Base-by-base conservation (phyloP, 1,139 yeast genomes). In the Zygotorulaspora mrakii region DNA sequence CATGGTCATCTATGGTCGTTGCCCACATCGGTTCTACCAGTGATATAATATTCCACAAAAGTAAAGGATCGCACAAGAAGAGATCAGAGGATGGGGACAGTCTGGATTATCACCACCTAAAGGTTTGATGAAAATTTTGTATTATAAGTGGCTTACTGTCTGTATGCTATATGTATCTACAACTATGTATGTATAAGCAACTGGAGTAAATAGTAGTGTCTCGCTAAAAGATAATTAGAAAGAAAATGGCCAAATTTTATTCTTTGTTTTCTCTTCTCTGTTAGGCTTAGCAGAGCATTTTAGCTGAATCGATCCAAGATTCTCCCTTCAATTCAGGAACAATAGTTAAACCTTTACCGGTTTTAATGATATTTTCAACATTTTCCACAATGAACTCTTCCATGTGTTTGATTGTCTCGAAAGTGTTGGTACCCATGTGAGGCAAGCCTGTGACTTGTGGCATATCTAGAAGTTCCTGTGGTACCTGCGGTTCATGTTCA, bases 351-450 rank as follows among this genome's bases (percentile, higher is more conserved):
- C 83, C 83, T 52, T 72, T 77, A 8, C 91, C 91, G 0, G 79
- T 74, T 25, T 65, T 55, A 37, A 78, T 57, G 45, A 61, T 73
- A 24, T 59, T 55, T 35, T 47, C 48, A 24, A 62, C 63, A 53
- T 67, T 69, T 22, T 62, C 58, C 18, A 72, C 71, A 25, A 73
- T 76, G 48, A 66, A 68, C 43, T 67, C 71, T 59, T 79, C 85
- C 79, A 79, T 74, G 37, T 64, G 62, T 45, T 64, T 62, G 55
- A 73, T 68, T 4, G 84, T 76, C 53, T 78, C 81, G 33, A 64
- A 60, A 2, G 91, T 71, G 59, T 76, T 79, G 0, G 95, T 85
- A 21, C 95, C 95, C 81, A 83, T 77, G 59, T 87, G 94, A 13
- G 94, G 94, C 51, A 82, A 68, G 30, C 82, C 71, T 9, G 81